Evolutionary conservation across 345 rosid genomes (phyloP).

Genomic region (Euclidium syriacum): DNA sequence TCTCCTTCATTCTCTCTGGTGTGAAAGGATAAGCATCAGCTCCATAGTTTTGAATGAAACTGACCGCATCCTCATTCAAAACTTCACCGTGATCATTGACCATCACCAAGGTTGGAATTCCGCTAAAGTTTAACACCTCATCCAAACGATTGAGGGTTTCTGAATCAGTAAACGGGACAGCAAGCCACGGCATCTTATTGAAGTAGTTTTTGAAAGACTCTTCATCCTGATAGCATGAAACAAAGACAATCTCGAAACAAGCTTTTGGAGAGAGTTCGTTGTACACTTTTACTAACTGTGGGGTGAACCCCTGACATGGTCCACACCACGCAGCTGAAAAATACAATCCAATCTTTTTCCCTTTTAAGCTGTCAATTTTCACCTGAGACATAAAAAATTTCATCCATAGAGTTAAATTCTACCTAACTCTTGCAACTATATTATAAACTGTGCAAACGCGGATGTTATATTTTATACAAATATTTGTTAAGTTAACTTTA

Average conservation of each 20-base stretch:
- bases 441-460: too few species aligned
- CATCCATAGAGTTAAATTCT: background rate
- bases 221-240: conserved; percentile 52
- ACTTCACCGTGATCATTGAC: conserved; percentile 57
- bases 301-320: conserved; percentile 66
- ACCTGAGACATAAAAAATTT: conserved; percentile 43
- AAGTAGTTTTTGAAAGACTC: conserved; percentile 52
- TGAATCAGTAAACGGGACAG: conserved; percentile 63
- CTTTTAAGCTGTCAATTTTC: conserved; percentile 57
- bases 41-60: conserved; percentile 54
- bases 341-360: conserved; percentile 72
- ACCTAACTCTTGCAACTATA: too few species aligned
- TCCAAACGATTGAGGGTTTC: conserved; percentile 47
- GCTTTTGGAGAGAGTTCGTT: conserved; percentile 40
- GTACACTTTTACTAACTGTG: conserved; percentile 50
- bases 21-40: conserved; percentile 67
- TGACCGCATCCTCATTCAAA: conserved; percentile 42
- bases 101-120: conserved; percentile 68
- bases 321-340: conserved; percentile 90
- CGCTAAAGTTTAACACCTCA: conserved; percentile 48
- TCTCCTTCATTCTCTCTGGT: conserved; percentile 45
- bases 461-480: too few species aligned
- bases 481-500: too few species aligned
- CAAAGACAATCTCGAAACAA: conserved; percentile 59
- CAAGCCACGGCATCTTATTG: conserved; percentile 86